These are phyloP conservation scores for Begonia loranthoides DNA, from an alignment of 306 rosid genomes.

Conservation along the genomic window DNA sequence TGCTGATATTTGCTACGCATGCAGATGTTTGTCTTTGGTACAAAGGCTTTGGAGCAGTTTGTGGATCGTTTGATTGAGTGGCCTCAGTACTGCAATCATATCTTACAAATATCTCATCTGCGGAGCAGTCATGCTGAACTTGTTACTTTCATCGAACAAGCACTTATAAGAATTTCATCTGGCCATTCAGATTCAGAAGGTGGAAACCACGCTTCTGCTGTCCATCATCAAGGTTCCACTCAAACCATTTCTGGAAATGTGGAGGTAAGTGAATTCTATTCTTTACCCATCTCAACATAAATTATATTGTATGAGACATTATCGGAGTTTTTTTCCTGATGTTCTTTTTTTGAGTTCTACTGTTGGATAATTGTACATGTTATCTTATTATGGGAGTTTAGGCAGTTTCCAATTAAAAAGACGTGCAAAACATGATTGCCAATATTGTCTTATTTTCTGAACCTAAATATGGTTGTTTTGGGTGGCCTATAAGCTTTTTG, in stretches of 20 bases:
- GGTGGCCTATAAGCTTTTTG: too few species aligned
- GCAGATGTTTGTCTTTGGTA: constrained; percentile 97
- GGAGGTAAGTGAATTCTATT: constrained; percentile 37
- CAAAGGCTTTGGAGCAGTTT: constrained; percentile 91
- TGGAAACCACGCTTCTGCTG: constrained; percentile 37
- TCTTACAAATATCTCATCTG: constrained; percentile 89
- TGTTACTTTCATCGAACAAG: constrained; percentile 75
- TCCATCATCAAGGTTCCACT: constrained; percentile 37
- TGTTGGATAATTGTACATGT: too few species aligned
- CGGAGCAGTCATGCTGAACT: constrained; percentile 70
- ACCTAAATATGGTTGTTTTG: too few species aligned
- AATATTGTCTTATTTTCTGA: too few species aligned
- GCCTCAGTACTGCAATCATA: constrained; percentile 99
- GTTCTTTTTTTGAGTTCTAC: too few species aligned
- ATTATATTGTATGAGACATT: too few species aligned
- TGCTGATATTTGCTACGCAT: constrained; percentile 15
- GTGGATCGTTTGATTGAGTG: constrained; percentile 94
- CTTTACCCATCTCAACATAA: background rate
- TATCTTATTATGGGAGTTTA: too few species aligned
- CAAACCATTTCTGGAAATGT: constrained; percentile 44
- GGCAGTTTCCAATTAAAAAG: too few species aligned
- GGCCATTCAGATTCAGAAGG: constrained; percentile 70
- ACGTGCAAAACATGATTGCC: too few species aligned
- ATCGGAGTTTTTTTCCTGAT: too few species aligned
- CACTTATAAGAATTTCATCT: constrained; percentile 73